phyloP scores from a whole-genome alignment of 768 basidiomycete genomes.

The Russula sp. region DNA sequence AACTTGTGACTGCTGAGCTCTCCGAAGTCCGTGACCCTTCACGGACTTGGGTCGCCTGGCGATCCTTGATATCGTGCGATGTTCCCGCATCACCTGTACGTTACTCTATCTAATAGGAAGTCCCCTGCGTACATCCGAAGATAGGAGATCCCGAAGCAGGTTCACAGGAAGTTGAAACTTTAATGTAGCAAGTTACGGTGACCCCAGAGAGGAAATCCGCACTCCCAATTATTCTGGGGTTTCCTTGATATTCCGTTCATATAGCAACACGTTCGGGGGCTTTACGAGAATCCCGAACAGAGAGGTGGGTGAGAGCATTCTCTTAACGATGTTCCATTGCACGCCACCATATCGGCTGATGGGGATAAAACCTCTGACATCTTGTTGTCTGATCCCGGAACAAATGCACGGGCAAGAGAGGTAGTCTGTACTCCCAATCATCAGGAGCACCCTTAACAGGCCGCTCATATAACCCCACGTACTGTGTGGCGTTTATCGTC shows the following conservation, averaged over 20 bases:
- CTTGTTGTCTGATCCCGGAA: constrained; percentile 38
- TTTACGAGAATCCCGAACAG: constrained; percentile 53
- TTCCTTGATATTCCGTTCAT: constrained; percentile 53
- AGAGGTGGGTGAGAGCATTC: constrained; percentile 71
- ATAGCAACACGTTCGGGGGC: constrained; percentile 76
- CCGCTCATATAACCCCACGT: constrained; percentile 58
- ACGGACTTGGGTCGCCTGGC: constrained; percentile 64
- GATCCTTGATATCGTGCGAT: constrained; percentile 57
- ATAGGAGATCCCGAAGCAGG: not conserved
- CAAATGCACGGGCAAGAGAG: not conserved
- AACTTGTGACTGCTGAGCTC: constrained; percentile 62
- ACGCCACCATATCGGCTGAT: constrained; percentile 62
- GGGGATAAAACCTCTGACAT: constrained; percentile 95
- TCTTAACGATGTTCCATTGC: constrained; percentile 71
- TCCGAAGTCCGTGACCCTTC: constrained; percentile 45
- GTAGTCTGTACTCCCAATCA: constrained; percentile 45
- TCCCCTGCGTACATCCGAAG: constrained; percentile 81
- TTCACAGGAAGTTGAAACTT: constrained; percentile 15
- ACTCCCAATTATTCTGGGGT: constrained; percentile 74
- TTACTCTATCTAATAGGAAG: constrained; percentile 68
- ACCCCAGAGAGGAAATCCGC: constrained; percentile 90
- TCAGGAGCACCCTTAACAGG: constrained; percentile 57
- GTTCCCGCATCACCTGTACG: constrained; percentile 61
- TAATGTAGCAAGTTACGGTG: constrained; percentile 90
- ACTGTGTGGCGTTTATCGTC: constrained; percentile 80